Conservation (phyloP, 306 rosid genomes). For the Bauhinia variegata region DNA sequence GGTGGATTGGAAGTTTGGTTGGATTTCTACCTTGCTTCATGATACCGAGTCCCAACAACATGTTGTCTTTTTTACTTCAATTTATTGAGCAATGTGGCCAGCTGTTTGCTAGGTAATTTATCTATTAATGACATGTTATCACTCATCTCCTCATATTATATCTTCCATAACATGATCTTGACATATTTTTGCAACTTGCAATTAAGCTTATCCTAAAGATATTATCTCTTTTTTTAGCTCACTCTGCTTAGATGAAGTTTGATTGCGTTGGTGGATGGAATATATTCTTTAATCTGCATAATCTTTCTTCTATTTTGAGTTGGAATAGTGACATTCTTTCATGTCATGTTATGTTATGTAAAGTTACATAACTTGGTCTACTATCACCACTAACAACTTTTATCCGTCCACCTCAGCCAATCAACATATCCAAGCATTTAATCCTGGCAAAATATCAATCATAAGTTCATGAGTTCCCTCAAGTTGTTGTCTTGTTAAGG, state of each 20-base stretch:
- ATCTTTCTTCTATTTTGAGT: slow-evolving; percentile 27
- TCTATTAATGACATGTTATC: slow-evolving; percentile 25
- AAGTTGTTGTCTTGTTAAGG: background rate
- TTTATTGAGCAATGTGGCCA: slow-evolving; percentile 42
- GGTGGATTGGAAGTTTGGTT: slow-evolving; percentile 58
- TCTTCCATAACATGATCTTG: background rate
- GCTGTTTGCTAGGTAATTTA: slow-evolving; percentile 36
- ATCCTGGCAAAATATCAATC: no score
- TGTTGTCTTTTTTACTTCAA: slow-evolving; percentile 30
- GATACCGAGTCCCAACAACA: slow-evolving; percentile 40
- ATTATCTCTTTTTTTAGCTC: slow-evolving; percentile 19
- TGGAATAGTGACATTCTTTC: slow-evolving; percentile 8
- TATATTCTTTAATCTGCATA: slow-evolving; percentile 23
- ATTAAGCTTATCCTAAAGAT: slow-evolving; percentile 25
- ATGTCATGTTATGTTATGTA: background rate
- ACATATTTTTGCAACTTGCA: slow-evolving; percentile 1
- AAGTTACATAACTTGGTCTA: no score
- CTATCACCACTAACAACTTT: no score
- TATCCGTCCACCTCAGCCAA: no score
- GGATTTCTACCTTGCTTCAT: slow-evolving; percentile 48
- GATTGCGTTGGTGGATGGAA: slow-evolving; percentile 35
- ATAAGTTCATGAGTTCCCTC: background rate
- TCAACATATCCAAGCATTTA: no score
- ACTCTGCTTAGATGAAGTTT: slow-evolving; percentile 7
- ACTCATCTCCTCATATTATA: background rate